Evolutionary conservation across 805 yeast species (phyloP).

Genomic region (Lipomyces oligophaga): DNA sequence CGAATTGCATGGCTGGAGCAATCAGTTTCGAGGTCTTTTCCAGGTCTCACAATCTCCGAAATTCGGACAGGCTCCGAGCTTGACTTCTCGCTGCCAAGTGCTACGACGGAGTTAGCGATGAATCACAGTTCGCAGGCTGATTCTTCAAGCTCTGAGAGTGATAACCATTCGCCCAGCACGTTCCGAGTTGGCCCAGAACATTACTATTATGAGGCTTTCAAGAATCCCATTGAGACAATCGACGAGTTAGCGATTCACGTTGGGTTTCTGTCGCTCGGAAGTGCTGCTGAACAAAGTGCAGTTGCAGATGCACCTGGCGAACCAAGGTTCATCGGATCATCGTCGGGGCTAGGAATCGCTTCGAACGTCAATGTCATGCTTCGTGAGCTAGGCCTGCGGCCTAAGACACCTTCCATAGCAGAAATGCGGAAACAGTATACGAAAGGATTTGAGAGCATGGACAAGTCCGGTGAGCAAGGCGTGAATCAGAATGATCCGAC

Average conservation of each 20-base stretch:
- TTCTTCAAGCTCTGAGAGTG: background rate
- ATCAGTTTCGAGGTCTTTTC: conserved; percentile 9
- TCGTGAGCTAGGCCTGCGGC: conserved; percentile 9
- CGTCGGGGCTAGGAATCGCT: conserved; percentile 22
- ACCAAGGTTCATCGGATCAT: conserved; percentile 24
- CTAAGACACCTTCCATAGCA: conserved; percentile 5
- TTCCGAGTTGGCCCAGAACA: conserved; percentile 25
- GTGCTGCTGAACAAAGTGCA: conserved; percentile 23
- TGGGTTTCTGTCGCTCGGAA: conserved; percentile 24
- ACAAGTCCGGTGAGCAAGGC: background rate
- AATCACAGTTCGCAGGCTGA: background rate
- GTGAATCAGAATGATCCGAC: background rate
- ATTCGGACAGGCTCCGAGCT: conserved; percentile 9
- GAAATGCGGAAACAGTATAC: conserved; percentile 10
- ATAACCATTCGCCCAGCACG: background rate
- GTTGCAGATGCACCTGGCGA: conserved; percentile 21
- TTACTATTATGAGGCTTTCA: conserved; percentile 25
- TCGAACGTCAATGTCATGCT: conserved; percentile 9
- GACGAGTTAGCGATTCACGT: conserved; percentile 22
- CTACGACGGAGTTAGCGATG: conserved; percentile 1
- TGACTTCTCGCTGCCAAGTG: background rate
- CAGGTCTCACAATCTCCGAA: conserved; percentile 14
- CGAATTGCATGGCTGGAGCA: conserved; percentile 22
- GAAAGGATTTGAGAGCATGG: background rate
- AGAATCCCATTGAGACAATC: conserved; percentile 21